Base-by-base conservation (phyloP, 2,329 filamentous ascomycete species). In the Neurospora crassa region DNA sequence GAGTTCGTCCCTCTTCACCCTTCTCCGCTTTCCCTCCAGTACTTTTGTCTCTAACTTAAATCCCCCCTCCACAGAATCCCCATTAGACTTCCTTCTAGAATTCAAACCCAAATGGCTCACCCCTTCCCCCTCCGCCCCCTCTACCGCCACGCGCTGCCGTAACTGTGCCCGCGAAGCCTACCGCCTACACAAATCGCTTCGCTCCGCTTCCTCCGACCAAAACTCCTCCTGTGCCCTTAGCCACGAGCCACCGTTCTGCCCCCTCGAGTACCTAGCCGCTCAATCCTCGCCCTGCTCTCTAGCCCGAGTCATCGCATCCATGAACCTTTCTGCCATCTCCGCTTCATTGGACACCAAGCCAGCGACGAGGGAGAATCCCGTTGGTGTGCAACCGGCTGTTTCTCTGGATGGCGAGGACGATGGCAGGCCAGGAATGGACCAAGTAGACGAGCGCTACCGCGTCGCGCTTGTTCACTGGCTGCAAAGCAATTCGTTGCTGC, bases 61-160 rank as follows among this genome's bases (percentile, higher is more conserved):
- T 5, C 1, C 37, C 37, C 8, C 34, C 34, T 2, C 34, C 34
- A 8, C 37, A 68, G 67, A 73, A 53, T 63, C 7, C 7, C 53
- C 53, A 34, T 18, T 24, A 34, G 79, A 83, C 68, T 75, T 80
- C 6, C 78, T 91, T 41, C 82, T 92, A 71, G 91, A 95, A 78
- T 91, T 95, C 81, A 96, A 96, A 79, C 92, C 92, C 16, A 96
- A 96, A 80, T 96, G 92, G 92, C 86, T 96, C 37, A 82, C 85
- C 10, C 92, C 94, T 78, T 94, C 92, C 2, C 91, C 90, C 4
- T 89, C 88, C 45, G 92, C 92, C 0, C 92, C 92, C 1, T 37
- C 78, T 0, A 80, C 82, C 40, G 87, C 91, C 53, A 86, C 83
- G 69, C 85, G 91, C 69, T 96, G 92, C 81, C 88, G 92, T 41